Evolutionary conservation across 805 yeast species (phyloP), one percentile per base, ranked within the genome.

Genomic region (Soucietia sequanensis): DNA sequence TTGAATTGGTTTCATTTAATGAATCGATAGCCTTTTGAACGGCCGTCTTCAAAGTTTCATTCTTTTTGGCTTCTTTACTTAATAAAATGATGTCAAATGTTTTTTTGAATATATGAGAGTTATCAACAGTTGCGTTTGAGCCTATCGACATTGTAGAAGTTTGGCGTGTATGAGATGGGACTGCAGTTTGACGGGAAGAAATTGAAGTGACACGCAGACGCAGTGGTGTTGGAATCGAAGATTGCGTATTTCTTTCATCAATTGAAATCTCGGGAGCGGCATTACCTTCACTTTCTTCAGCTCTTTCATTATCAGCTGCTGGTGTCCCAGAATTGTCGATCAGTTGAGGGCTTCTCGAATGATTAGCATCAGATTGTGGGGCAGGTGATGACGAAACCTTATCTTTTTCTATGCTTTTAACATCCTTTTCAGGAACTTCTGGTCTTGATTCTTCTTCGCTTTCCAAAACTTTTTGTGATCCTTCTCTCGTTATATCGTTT

Each of bases 61-160:
- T 66, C 47, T 74, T 75, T 47, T 73, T 76, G 30, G 80, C 78
- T 27, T 84, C 93, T 48, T 81, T 83, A 39, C 76, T 72, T 22
- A 56, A 67, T 26, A 75, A 55, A 43, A 85, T 78, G 11, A 64
- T 47, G 39, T 80, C 79, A 43, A 85, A 71, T 2, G 88, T 77
- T 35, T 71, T 70, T 43, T 72, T 76, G 46, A 84, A 57, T 7
- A 54, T 43, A 20, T 43, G 49, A 11, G 48, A 31, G 30, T 54
- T 53, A 33, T 54, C 60, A 8, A 54, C 56, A 4, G 48, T 45
- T 4, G 54, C 51, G 30, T 27, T 39, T 5, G 48, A 32, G 2
- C 51, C 39, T 3, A 45, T 24, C 5, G 56, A 51, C n/a, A 34
- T 20, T 2, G 33, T 29, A 8, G 56, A 51, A 5, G 34, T 28